Base-by-base conservation (phyloP, 805 yeast species). In the Kuraishia borneana region DNA sequence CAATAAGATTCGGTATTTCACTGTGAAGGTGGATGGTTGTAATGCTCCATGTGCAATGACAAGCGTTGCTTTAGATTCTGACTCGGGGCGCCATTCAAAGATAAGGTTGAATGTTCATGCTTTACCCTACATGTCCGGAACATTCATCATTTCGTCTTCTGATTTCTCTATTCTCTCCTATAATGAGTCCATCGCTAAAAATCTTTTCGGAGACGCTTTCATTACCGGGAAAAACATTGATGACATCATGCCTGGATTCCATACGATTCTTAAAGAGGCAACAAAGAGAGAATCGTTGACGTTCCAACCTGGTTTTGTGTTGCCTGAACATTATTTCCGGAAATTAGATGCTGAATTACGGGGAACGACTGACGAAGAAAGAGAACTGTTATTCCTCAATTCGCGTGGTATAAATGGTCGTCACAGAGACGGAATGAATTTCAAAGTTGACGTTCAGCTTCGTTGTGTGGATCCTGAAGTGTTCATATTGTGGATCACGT, bases 291-390 rank as follows among this genome's bases (percentile, higher is more conserved):
- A 62, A 42, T 47, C 56, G 14, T 39, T 70, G 40, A 55, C 51
- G 37, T 48, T 65, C 12, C 53, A 56, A 21, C 72, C 80, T 0
- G 96, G 96, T 1, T 56, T 83, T 33, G 95, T 88, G 0, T 59
- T 88, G 9, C 94, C 96, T 0, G 97, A 88, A 53, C 96, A 87
- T 55, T 80, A 82, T 50, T 87, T 89, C 58, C 68, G 96, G 41
- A 76, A 77, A 42, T 65, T 74, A 35, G 63, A 66, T 37, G 76
- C 81, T 1, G 61, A 67, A 31, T 27, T 36, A 13, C 33, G 34
- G 12, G 48, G 52, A 13, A 38, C 36, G 5, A 42, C 45, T 43
- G 53, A 50, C 31, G 57, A 52, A n/a, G 69, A 63, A 32, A 68
- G 68, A 18, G 74, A 70, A 31, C 47, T 55, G 3, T 56, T 73